Evolutionary conservation across 2,329 filamentous ascomycete species (phyloP).

Genomic region (Epichloe uncinata): DNA sequence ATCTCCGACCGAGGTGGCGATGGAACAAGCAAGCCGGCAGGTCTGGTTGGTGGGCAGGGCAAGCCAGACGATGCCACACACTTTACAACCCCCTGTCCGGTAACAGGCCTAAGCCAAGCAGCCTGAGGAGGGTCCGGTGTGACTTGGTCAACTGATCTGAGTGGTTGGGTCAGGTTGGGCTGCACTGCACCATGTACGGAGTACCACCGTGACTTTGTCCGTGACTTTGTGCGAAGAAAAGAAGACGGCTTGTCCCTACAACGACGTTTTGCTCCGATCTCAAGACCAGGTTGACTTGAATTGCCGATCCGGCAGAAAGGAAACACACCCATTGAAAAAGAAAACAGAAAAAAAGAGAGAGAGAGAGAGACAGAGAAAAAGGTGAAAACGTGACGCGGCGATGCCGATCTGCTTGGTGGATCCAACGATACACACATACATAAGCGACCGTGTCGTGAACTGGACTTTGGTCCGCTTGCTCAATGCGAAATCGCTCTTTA

Average conservation of each 20-base stretch:
- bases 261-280: no score
- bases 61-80: neutral
- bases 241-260: no score
- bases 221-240: neutral
- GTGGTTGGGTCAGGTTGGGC: conserved; percentile 1
- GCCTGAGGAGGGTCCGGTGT: neutral
- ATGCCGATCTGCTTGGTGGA: neutral
- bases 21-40: neutral
- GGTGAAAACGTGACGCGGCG: neutral
- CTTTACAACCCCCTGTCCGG: neutral
- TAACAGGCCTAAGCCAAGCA: neutral
- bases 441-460: neutral
- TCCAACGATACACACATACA: neutral
- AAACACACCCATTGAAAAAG: neutral
- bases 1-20: neutral
- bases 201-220: neutral
- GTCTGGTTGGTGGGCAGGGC: neutral
- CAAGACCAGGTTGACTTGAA: neutral
- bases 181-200: neutral
- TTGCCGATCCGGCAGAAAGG: neutral
- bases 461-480: no score
- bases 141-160: neutral
- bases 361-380: neutral
- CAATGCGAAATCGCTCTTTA: no score
- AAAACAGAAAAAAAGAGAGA: neutral